Conservation (phyloP, 495 filamentous ascomycete genomes). For the Lasiosphaeria miniovina region DNA sequence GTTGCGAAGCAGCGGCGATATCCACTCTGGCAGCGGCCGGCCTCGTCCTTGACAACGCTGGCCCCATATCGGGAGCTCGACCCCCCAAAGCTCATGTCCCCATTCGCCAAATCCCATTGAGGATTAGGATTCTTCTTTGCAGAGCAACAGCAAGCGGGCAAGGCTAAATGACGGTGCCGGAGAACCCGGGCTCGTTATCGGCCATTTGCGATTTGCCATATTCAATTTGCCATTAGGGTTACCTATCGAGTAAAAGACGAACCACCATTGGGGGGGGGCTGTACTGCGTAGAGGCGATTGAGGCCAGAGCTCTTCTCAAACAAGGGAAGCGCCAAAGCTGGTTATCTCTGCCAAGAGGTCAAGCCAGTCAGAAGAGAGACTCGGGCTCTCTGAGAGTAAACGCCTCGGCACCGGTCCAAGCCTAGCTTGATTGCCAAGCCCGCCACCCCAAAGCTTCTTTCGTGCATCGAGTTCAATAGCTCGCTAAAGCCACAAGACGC, state of each 20-base stretch:
- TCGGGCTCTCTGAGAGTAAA: too few species aligned
- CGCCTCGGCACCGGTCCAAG: neutral
- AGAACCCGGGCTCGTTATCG: neutral
- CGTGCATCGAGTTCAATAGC: neutral
- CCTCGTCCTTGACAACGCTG: neutral
- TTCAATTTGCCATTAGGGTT: neutral
- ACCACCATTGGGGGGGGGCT: neutral
- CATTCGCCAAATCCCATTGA: neutral
- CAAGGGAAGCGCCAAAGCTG: neutral
- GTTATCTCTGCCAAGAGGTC: neutral
- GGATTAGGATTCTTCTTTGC: too few species aligned
- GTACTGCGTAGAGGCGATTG: neutral
- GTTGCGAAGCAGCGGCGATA: conserved; percentile 1
- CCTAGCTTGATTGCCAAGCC: neutral
- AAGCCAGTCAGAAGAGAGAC: neutral
- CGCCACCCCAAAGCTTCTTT: neutral
- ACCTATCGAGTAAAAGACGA: neutral
- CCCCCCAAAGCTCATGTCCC: neutral
- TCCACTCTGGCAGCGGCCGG: neutral
- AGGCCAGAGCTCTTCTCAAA: neutral
- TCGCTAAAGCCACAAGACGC: neutral
- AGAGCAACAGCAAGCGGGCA: neutral
- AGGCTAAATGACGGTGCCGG: neutral
- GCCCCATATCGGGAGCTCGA: too few species aligned
- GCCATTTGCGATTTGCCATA: neutral